phyloP scores from a whole-genome alignment of 1,284 basidiomycete genomes.

The Sanghuangporus weigelae region DNA sequence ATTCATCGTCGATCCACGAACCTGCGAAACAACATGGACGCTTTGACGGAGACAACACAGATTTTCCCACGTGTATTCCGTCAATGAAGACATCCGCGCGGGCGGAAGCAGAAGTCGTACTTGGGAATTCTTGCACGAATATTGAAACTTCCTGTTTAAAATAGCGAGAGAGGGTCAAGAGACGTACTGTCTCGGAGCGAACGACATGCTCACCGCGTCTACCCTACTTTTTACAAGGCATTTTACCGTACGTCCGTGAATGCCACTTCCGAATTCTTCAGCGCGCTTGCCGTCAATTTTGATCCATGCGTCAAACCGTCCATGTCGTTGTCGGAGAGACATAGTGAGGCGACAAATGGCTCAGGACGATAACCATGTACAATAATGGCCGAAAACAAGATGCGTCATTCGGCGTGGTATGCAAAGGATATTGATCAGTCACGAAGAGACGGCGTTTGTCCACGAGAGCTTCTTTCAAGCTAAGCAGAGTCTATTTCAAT shows the following conservation, averaged over 20 bases:
- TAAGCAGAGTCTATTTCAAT: too few relatives aligned
- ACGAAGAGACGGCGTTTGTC: too few relatives aligned
- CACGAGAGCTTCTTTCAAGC: too few relatives aligned
- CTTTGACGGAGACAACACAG: background rate
- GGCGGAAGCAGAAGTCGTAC: background rate
- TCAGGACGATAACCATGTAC: background rate
- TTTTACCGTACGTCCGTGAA: background rate
- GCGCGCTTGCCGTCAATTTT: background rate
- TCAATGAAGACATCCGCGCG: constrained; percentile 2
- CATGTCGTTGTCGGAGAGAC: background rate
- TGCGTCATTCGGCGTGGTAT: too few relatives aligned
- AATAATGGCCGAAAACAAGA: too few relatives aligned
- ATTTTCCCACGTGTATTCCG: background rate
- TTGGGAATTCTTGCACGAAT: background rate
- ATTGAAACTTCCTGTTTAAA: background rate
- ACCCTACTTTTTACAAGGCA: background rate
- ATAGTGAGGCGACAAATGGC: background rate
- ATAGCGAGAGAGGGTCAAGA: background rate
- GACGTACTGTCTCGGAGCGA: background rate
- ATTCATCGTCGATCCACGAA: background rate
- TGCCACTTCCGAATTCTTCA: background rate
- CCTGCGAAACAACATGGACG: background rate
- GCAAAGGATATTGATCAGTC: too few relatives aligned
- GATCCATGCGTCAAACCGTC: background rate
- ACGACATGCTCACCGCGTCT: background rate